Evolutionary conservation across 345 rosid species (phyloP).

Genomic region (Diplotaxis tenuifolia): DNA sequence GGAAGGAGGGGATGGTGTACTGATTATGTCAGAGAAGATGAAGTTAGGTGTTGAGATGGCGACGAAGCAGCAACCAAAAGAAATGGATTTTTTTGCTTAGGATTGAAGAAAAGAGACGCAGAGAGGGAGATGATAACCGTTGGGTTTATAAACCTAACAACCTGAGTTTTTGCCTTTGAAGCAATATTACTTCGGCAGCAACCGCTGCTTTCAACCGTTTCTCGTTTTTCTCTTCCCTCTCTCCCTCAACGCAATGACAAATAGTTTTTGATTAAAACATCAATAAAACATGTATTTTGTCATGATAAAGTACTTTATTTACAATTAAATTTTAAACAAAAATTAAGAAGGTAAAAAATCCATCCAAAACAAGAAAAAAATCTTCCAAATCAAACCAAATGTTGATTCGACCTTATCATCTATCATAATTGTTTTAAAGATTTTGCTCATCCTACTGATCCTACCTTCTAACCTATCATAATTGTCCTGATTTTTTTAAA

Average conservation of each 20-base stretch:
- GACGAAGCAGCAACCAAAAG: slow-evolving; percentile 68
- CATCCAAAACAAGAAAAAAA: not conserved
- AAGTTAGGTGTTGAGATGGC: slow-evolving; percentile 65
- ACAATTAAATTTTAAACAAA: not conserved
- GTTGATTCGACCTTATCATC: not conserved
- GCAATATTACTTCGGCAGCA: slow-evolving; percentile 29
- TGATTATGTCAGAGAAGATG: slow-evolving; percentile 61
- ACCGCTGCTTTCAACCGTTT: slow-evolving; percentile 28
- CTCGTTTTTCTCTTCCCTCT: slow-evolving; percentile 4
- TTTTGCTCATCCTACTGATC: not conserved
- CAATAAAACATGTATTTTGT: not conserved
- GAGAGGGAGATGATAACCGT: slow-evolving; percentile 47
- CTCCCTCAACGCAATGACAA: not conserved
- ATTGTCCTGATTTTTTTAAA: not conserved
- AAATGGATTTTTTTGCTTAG: slow-evolving; percentile 45
- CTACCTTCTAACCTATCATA: not conserved
- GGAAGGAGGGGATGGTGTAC: slow-evolving; percentile 25
- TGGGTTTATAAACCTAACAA: slow-evolving; percentile 66
- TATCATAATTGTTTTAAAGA: not conserved
- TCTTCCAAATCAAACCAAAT: not conserved
- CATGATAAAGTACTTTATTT: not conserved
- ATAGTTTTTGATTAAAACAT: not conserved
- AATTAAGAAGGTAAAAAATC: not conserved
- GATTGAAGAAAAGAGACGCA: slow-evolving; percentile 45
- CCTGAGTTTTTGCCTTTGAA: slow-evolving; percentile 35